Conservation (phyloP, 805 yeast genomes). For the Candida silvicultrix region DNA sequence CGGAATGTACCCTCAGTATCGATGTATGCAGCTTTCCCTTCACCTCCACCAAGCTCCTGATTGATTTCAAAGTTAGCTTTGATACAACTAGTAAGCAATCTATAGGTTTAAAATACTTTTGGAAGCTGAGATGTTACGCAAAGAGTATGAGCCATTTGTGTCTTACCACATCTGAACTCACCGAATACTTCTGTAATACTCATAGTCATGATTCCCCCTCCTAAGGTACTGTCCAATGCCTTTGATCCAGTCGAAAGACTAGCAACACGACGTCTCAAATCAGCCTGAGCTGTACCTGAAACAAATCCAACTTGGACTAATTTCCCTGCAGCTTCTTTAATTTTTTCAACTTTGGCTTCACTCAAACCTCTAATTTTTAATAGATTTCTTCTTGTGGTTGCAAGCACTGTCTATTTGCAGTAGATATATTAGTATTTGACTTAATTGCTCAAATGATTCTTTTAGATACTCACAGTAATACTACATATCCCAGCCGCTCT, state of each 20-base stretch:
- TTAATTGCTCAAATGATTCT: background rate
- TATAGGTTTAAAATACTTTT: constrained; percentile 23
- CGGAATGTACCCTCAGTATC: constrained; percentile 82
- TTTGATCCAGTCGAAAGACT: constrained; percentile 67
- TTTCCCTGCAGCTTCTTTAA: constrained; percentile 67
- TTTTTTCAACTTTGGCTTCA: constrained; percentile 73
- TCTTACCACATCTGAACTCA: constrained; percentile 75
- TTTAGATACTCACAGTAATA: constrained; percentile 47
- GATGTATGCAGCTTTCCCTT: constrained; percentile 72
- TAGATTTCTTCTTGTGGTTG: constrained; percentile 60
- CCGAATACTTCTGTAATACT: constrained; percentile 77
- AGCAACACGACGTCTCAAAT: constrained; percentile 55
- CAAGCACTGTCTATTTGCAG: constrained; percentile 35
- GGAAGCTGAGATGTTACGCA: constrained; percentile 75
- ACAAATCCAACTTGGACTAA: constrained; percentile 63
- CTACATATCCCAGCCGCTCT: constrained; percentile 65
- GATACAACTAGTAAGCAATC: background rate
- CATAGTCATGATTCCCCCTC: constrained; percentile 75
- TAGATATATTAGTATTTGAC: background rate
- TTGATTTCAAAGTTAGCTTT: background rate
- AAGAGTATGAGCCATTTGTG: constrained; percentile 75
- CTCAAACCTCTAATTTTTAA: constrained; percentile 64
- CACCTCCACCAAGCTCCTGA: constrained; percentile 81
- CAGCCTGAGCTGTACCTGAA: constrained; percentile 65
- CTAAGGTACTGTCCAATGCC: constrained; percentile 59